phyloP scores from a whole-genome alignment of 129 eudicot species.

The Mikania micrantha region DNA sequence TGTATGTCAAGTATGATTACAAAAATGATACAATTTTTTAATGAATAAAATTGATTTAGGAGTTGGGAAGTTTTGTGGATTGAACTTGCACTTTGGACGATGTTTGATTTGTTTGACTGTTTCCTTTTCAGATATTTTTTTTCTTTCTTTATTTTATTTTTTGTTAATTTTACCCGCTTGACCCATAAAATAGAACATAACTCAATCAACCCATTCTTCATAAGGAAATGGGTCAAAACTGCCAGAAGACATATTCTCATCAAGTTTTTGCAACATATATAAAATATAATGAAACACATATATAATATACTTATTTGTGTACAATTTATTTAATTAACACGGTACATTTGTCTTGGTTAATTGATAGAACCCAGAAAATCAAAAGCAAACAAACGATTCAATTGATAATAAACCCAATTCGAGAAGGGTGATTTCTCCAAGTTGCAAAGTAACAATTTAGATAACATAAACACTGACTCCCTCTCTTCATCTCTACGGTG shows the following conservation, averaged over 20 bases:
- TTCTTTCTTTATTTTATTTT: background rate
- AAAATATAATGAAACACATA: background rate
- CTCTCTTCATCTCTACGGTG: too few relatives aligned
- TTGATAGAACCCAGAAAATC: too few relatives aligned
- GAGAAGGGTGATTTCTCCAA: too few relatives aligned
- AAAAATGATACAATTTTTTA: background rate
- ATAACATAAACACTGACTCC: too few relatives aligned
- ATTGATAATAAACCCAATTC: too few relatives aligned
- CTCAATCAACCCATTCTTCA: background rate
- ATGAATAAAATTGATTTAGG: background rate
- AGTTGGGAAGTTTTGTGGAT: background rate
- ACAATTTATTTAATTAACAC: background rate
- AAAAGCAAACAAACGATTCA: too few relatives aligned
- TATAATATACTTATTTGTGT: background rate
- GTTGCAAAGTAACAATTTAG: too few relatives aligned
- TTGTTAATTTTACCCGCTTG: background rate
- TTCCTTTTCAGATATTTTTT: background rate
- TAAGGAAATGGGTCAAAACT: background rate
- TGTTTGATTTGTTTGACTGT: background rate
- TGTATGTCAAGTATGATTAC: background rate
- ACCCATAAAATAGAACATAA: background rate
- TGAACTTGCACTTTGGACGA: background rate
- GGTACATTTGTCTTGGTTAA: background rate
- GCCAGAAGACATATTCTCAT: background rate
- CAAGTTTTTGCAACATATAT: background rate